Percentiles rank a stretch among this genome's conserved stretches.
Conservation (phyloP, 2,329 filamentous ascomycete genomes). For the Venturia pyrina region DNA sequence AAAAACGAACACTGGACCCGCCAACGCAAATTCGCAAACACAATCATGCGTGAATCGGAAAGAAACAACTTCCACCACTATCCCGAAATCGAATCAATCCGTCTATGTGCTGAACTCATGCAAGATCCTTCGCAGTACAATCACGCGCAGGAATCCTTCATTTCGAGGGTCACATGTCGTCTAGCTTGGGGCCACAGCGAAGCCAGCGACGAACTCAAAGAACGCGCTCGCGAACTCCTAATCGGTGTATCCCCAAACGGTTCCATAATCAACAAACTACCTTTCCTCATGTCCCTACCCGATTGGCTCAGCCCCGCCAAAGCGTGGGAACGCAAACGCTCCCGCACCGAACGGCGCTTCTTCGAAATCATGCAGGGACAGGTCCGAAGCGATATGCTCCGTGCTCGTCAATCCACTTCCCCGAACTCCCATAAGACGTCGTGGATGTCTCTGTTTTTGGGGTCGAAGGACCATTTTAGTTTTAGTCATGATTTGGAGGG, state of each 20-base stretch:
- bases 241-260: conserved; percentile 37
- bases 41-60: conserved; percentile 36
- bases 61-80: conserved; percentile 32
- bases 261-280: conserved; percentile 35
- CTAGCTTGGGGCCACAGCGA: conserved; percentile 36
- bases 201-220: conserved; percentile 36
- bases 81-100: conserved; percentile 35
- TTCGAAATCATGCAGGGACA: conserved; percentile 35
- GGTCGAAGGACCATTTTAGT: conserved; percentile 28
- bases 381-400: conserved; percentile 25
- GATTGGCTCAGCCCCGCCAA: conserved; percentile 33
- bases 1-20: conserved; percentile 32
- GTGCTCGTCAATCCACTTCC: conserved; percentile 15
- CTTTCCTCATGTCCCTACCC: conserved; percentile 35
- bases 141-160: conserved; percentile 34
- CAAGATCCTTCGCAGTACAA: conserved; percentile 34
- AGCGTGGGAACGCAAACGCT: conserved; percentile 34
- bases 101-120: conserved; percentile 34
- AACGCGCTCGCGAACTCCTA: conserved; percentile 35
- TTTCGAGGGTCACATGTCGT: conserved; percentile 36
- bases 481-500: conserved; percentile 35
- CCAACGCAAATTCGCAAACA: conserved; percentile 35
- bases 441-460: conserved; percentile 35
- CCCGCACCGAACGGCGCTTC: conserved; percentile 33
- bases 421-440: conserved; percentile 22